phyloP scores from a whole-genome alignment of 345 rosid species.

The Clausena lansium region DNA sequence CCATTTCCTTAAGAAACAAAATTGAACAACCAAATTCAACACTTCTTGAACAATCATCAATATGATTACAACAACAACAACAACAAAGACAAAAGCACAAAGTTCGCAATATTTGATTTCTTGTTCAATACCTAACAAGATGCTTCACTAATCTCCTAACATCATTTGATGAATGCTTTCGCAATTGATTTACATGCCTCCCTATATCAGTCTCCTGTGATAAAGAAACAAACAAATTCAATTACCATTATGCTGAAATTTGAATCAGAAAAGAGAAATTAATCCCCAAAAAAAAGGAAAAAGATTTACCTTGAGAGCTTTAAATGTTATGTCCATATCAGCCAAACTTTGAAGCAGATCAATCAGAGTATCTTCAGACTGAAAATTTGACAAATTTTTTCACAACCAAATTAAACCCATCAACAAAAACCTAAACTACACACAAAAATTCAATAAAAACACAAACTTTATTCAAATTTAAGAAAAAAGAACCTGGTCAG shows the following conservation, averaged over 20 bases:
- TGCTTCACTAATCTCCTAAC: slow-evolving; percentile 78
- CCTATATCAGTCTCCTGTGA: slow-evolving; percentile 75
- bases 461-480: background rate
- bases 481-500: slow-evolving; percentile 63
- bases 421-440: background rate
- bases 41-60: background rate
- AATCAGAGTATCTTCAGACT: slow-evolving; percentile 87
- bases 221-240: slow-evolving; percentile 16
- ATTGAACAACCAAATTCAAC: slow-evolving; percentile 15
- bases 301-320: slow-evolving; percentile 70
- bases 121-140: slow-evolving; percentile 58
- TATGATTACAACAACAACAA: background rate
- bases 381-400: slow-evolving; percentile 11
- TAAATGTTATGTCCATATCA: slow-evolving; percentile 92
- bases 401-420: slow-evolving; percentile 14
- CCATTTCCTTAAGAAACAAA: slow-evolving; percentile 71
- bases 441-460: background rate
- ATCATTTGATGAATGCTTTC: slow-evolving; percentile 73
- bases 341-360: slow-evolving; percentile 93
- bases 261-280: background rate
- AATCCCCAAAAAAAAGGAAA: background rate
- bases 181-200: slow-evolving; percentile 67
- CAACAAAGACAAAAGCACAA: background rate
- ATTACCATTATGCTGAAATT: background rate
- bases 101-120: background rate